phyloP scores from a whole-genome alignment of 345 rosid species.

The Aurinia saxatilis region DNA sequence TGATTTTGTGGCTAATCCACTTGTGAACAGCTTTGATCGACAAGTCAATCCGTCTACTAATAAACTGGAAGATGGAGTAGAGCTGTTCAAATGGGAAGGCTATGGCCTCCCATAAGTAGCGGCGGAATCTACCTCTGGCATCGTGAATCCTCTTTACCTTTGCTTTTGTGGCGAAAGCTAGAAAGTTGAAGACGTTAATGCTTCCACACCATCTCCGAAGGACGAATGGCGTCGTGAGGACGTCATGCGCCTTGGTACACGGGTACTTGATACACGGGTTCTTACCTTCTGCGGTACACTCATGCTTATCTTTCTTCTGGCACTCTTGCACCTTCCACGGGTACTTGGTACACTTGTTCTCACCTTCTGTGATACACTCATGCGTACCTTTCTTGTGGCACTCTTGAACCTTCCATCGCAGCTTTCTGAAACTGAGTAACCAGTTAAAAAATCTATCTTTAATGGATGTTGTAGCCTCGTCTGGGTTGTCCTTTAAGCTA shows the following conservation, averaged over 20 bases:
- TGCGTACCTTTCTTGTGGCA: background rate
- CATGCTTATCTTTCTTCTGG: background rate
- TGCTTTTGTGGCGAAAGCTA: conserved; percentile 37
- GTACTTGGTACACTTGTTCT: too few relatives aligned
- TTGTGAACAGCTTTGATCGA: background rate
- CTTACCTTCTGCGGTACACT: background rate
- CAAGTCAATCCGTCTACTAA: background rate
- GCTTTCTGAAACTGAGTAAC: conserved; percentile 17
- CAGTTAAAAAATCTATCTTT: background rate
- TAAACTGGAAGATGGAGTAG: background rate
- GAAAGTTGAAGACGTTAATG: conserved; percentile 38
- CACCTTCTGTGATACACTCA: background rate
- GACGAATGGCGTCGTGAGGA: conserved; percentile 24
- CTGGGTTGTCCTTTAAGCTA: conserved; percentile 11
- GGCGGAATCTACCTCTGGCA: conserved; percentile 3
- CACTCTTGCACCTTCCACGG: conserved; percentile 3
- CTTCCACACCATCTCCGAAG: conserved; percentile 52
- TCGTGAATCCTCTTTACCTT: conserved; percentile 25
- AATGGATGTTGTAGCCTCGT: background rate
- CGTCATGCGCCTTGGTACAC: background rate
- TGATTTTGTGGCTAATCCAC: conserved; percentile 17
- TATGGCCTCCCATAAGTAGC: background rate
- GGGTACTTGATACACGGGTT: background rate
- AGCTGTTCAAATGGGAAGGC: background rate
- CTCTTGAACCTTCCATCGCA: background rate